Percentiles rank a stretch among this genome's conserved stretches.
These are phyloP conservation scores for Globisporangium acanthophoron DNA, from an alignment of 352 stramenopile species.

Conservation along the genomic window DNA sequence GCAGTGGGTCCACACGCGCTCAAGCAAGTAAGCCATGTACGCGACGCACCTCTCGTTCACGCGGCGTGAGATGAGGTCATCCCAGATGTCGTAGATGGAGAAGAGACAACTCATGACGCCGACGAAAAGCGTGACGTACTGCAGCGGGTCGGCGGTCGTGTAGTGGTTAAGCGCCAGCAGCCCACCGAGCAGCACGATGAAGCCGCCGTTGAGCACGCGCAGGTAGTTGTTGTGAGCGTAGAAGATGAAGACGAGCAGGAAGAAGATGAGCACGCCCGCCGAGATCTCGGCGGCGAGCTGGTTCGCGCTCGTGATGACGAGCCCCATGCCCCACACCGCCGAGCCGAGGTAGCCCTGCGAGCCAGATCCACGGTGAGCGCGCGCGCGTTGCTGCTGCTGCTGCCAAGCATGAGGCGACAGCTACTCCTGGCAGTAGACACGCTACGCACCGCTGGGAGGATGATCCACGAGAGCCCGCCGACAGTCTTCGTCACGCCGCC, in stretches of 20 bases:
- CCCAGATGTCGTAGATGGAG: slow-evolving; percentile 89
- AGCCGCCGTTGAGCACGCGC: slow-evolving; percentile 66
- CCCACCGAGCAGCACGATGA: slow-evolving; percentile 77
- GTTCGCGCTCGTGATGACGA: slow-evolving; percentile 70
- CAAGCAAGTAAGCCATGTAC: background rate
- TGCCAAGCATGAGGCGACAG: background rate
- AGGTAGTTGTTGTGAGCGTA: slow-evolving; percentile 87
- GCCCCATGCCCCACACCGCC: slow-evolving; percentile 79
- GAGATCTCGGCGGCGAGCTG: slow-evolving; percentile 57
- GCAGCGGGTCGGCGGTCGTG: slow-evolving; percentile 58
- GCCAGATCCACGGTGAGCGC: background rate
- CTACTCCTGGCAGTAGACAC: background rate
- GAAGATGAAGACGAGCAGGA: slow-evolving; percentile 82
- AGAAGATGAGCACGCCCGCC: slow-evolving; percentile 83
- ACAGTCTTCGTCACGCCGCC: slow-evolving; percentile 82
- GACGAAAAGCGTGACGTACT: slow-evolving; percentile 85
- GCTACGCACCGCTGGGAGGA: slow-evolving; percentile 56
- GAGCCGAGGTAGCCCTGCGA: slow-evolving; percentile 80
- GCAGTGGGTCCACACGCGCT: background rate
- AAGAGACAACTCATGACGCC: slow-evolving; percentile 91
- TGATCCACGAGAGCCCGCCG: slow-evolving; percentile 63
- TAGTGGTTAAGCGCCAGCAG: slow-evolving; percentile 67
- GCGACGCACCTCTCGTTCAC: slow-evolving; percentile 63
- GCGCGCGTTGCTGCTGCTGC: too few relatives aligned
- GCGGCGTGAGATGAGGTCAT: slow-evolving; percentile 87